Base-by-base conservation (phyloP, 75 land plant species). In the Picea glauca region DNA sequence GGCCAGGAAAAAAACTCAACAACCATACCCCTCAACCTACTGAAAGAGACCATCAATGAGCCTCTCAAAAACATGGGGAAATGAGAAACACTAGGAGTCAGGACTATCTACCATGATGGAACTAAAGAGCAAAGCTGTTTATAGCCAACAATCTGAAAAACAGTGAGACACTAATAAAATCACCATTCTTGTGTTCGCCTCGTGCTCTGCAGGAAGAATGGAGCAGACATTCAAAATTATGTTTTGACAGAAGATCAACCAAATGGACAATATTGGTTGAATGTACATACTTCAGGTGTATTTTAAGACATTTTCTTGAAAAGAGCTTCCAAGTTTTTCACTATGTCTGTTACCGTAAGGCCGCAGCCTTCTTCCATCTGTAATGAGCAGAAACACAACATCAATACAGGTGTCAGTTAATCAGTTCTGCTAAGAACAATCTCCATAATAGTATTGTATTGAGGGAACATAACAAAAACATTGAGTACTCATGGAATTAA, bases 351-450 rank as follows among this genome's bases (percentile, higher is more conserved):
- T 4, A 17, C 54, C 12, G 74, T 72, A 20, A 72, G 13, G 50
- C n/a, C 21, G 9, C 74, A 72, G 3, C 74, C 74, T 40, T 72
- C 74, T 72, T 72, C 74, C 74, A 72, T 35, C 74, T 72, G 50
- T 72, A 20, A 43, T 38, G 12, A 72, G 32, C 40, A 72, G n/a
- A 20, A 40, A 3, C 4, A 3, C 4, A 20, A 72, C 30, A 12
- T 40, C n/a, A 70, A 4, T 13, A 18, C 40, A 33, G 20, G 15
- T 38, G n/a, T 62, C 63, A 62, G n/a, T 62, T 20, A 21, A 18
- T 20, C 20, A 62, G 20, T 62, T 62, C 23, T 62, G 5, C 63
- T 21, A 62, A 20, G 63, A 20, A 21, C 63, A 20, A 62, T 62
- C 56, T 50, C 11, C 56, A 50, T 1, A 50, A 50, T 50, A 9